Conservation (phyloP, 495 filamentous ascomycete species). For the Acidomyces sp. region DNA sequence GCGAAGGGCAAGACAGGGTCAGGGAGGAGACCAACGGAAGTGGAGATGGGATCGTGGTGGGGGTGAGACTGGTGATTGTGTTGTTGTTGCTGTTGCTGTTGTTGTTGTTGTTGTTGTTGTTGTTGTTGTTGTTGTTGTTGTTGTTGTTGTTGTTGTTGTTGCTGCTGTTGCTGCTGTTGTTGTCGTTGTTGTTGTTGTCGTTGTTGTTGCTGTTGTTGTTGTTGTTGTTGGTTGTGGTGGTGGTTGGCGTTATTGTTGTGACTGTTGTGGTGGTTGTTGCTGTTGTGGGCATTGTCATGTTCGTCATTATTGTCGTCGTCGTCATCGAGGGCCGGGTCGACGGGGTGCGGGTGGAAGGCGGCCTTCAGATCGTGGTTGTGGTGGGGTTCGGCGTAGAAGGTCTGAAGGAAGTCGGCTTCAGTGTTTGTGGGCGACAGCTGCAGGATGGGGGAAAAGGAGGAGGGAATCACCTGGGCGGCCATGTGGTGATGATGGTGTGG, state of each 20-base stretch:
- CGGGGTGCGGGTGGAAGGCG: constrained; percentile 18
- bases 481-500: too few species aligned
- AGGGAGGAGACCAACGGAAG: constrained; percentile 59
- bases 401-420: constrained; percentile 23
- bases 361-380: constrained; percentile 16
- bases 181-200: background rate
- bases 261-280: too few species aligned
- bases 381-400: constrained; percentile 19
- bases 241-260: too few species aligned
- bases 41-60: constrained; percentile 21
- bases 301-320: background rate
- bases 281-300: background rate
- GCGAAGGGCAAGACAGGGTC: too few species aligned
- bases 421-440: constrained; percentile 19
- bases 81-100: too few species aligned
- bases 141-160: too few species aligned
- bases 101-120: background rate
- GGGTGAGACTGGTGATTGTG: constrained; percentile 32
- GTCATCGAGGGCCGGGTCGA: constrained; percentile 17
- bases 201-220: too few species aligned
- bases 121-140: constrained; percentile 9
- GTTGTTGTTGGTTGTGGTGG: too few species aligned
- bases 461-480: constrained; percentile 17
- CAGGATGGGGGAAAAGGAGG: constrained; percentile 17
- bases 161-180: background rate